These are phyloP conservation scores for Imleria badia DNA, from an alignment of 768 basidiomycete genomes.

Conservation along the genomic window DNA sequence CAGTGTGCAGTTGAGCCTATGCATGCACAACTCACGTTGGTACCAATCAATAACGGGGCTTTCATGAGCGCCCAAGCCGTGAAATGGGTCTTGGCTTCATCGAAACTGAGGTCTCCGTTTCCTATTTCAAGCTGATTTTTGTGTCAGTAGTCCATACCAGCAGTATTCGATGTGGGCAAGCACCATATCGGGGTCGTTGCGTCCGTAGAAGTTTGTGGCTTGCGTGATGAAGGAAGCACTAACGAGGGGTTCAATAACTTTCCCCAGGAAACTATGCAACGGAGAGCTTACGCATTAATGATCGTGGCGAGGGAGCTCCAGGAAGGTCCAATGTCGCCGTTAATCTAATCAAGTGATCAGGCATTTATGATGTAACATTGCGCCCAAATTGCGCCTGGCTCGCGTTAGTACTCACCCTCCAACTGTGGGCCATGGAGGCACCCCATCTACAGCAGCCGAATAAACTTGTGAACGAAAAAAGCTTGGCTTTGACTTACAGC, in stretches of 20 bases:
- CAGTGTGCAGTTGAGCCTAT: not conserved
- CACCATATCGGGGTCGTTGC: slow-evolving; percentile 68
- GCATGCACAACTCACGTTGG: slow-evolving; percentile 40
- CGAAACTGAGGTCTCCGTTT: slow-evolving; percentile 58
- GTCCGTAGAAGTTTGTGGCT: slow-evolving; percentile 62
- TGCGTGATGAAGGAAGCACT: slow-evolving; percentile 66
- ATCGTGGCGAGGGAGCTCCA: slow-evolving; percentile 56
- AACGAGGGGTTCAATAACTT: not conserved
- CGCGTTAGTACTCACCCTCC: slow-evolving; percentile 38
- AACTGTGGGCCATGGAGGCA: slow-evolving; percentile 37
- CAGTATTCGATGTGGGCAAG: not conserved
- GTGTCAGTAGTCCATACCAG: slow-evolving; percentile 3
- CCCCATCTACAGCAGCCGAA: slow-evolving; percentile 32
- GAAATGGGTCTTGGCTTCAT: slow-evolving; percentile 68
- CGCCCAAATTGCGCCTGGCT: not conserved
- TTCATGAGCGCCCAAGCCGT: slow-evolving; percentile 72
- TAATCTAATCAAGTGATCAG: slow-evolving; percentile 8
- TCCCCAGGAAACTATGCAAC: not conserved
- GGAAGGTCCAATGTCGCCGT: slow-evolving; percentile 31
- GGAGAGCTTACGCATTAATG: slow-evolving; percentile 46
- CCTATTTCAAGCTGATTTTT: slow-evolving; percentile 54
- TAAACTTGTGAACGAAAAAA: not conserved
- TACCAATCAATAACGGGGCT: slow-evolving; percentile 63
- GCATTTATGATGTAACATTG: not conserved
- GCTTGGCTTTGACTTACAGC: slow-evolving; percentile 49